Percentiles rank a stretch among this genome's conserved stretches.
These are phyloP conservation scores for Schoenoplectus triqueter DNA, from an alignment of 202 grass and related monocot species.

Conservation along the genomic window DNA sequence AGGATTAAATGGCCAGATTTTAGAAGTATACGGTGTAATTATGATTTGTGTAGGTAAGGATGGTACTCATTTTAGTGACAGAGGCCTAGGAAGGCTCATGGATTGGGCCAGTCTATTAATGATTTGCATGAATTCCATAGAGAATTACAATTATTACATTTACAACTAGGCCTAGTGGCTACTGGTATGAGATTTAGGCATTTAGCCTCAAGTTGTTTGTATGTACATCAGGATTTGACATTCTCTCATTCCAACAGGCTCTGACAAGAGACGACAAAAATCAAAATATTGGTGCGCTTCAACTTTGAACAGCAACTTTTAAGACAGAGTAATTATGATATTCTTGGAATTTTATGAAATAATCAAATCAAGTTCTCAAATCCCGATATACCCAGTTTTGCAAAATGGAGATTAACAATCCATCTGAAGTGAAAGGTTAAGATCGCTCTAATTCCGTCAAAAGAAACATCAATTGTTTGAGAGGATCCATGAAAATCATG, in stretches of 20 bases:
- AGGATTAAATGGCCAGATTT: background rate
- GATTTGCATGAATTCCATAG: background rate
- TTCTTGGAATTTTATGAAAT: background rate
- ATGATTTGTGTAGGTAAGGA: too few relatives aligned
- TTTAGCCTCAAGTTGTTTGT: background rate
- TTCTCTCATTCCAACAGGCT: background rate
- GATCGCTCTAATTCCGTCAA: background rate
- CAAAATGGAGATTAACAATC: background rate
- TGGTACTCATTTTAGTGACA: background rate
- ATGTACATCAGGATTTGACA: background rate
- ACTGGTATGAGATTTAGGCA: background rate
- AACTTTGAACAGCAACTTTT: background rate
- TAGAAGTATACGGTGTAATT: background rate
- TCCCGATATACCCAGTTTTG: background rate
- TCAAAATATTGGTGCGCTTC: background rate
- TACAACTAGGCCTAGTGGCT: conserved; percentile 1
- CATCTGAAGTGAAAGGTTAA: background rate
- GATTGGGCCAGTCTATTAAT: background rate
- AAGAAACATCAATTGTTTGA: background rate
- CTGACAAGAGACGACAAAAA: background rate
- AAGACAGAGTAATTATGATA: background rate
- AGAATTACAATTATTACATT: background rate
- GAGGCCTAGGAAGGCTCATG: background rate
- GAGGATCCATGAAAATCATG: background rate
- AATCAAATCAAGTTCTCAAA: background rate